Conservation (phyloP, 108 stramenopile genomes). For the Skeletonema grethae region DNA sequence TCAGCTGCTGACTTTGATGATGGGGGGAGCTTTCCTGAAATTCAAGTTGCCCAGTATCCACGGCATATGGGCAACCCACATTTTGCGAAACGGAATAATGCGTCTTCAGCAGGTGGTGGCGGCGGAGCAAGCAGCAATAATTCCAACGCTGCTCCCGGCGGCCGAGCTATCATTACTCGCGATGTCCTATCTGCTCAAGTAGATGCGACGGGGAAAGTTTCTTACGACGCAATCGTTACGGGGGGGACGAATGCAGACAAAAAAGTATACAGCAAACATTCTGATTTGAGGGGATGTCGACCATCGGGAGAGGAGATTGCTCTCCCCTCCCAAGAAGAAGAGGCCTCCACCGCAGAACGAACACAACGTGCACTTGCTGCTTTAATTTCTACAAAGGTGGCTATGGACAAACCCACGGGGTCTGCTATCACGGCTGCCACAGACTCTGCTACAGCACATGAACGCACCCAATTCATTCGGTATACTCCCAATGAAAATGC, state of each 20-base stretch:
- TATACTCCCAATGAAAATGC: slow-evolving; percentile 98
- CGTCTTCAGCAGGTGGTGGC: slow-evolving; percentile 1
- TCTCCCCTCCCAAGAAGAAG: slow-evolving; percentile 91
- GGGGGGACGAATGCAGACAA: slow-evolving; percentile 90
- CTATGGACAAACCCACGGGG: slow-evolving; percentile 86
- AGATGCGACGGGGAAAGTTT: slow-evolving; percentile 85
- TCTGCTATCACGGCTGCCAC: slow-evolving; percentile 73
- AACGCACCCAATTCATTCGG: slow-evolving; percentile 91
- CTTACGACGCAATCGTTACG: slow-evolving; percentile 96
- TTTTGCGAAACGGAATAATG: slow-evolving; percentile 33
- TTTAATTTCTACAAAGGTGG: slow-evolving; percentile 77
- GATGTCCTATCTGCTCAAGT: slow-evolving; percentile 92
- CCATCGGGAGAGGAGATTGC: slow-evolving; percentile 79
- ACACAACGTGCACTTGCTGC: slow-evolving; percentile 90
- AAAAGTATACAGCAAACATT: slow-evolving; percentile 83
- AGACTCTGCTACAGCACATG: slow-evolving; percentile 73
- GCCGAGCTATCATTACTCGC: slow-evolving; percentile 79
- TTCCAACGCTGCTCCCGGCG: slow-evolving; percentile 19
- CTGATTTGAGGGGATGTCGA: slow-evolving; percentile 80
- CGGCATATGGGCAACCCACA: slow-evolving; percentile 97
- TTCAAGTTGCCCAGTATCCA: slow-evolving; percentile 98
- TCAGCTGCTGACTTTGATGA: slow-evolving; percentile 92
- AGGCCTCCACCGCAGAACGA: slow-evolving; percentile 75
- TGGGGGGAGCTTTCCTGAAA: slow-evolving; percentile 98
- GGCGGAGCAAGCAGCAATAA: slow-evolving; percentile 11